Conservation (phyloP, 2,329 filamentous ascomycete species). For the Phoma sp. region DNA sequence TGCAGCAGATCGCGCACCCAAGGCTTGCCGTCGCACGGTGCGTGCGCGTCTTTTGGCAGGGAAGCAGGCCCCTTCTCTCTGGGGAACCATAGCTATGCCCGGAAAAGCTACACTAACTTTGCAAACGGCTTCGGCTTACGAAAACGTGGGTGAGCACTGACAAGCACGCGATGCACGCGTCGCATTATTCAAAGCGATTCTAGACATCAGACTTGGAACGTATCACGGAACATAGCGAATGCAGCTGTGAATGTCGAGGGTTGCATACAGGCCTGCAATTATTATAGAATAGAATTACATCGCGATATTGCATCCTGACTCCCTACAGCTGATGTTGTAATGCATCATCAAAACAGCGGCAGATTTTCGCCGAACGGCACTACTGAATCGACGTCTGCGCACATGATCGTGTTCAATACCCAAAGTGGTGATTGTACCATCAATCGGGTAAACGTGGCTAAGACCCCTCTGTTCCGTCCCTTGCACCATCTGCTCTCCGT, state of each 20-base stretch:
- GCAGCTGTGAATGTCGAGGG: not conserved
- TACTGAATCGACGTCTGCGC: not conserved
- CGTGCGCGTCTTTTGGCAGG: constrained; percentile 23
- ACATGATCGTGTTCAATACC: constrained; percentile 6
- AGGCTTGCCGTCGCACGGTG: constrained; percentile 7
- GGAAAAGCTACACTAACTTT: constrained; percentile 16
- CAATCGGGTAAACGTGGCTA: constrained; percentile 7
- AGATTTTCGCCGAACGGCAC: not conserved
- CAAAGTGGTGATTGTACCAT: constrained; percentile 9
- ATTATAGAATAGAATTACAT: not conserved
- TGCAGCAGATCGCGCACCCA: constrained; percentile 23
- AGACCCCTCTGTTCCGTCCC: constrained; percentile 10
- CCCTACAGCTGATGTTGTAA: not conserved
- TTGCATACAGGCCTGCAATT: not conserved
- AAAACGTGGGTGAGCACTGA: constrained; percentile 10
- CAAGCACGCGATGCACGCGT: not conserved
- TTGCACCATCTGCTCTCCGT: constrained; percentile 25
- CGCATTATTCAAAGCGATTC: too few species aligned
- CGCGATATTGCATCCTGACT: constrained; percentile 1
- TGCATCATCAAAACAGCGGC: constrained; percentile 1
- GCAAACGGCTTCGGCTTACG: constrained; percentile 15
- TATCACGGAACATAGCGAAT: not conserved
- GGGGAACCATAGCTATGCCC: constrained; percentile 6
- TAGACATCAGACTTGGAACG: not conserved
- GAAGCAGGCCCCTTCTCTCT: constrained; percentile 24